A percentile compares a stretch with the other conserved stretches of the same genome.
These are phyloP conservation scores for Coccomyxa sp. DNA, from an alignment of 139 green algal species.

Conservation along the genomic window DNA sequence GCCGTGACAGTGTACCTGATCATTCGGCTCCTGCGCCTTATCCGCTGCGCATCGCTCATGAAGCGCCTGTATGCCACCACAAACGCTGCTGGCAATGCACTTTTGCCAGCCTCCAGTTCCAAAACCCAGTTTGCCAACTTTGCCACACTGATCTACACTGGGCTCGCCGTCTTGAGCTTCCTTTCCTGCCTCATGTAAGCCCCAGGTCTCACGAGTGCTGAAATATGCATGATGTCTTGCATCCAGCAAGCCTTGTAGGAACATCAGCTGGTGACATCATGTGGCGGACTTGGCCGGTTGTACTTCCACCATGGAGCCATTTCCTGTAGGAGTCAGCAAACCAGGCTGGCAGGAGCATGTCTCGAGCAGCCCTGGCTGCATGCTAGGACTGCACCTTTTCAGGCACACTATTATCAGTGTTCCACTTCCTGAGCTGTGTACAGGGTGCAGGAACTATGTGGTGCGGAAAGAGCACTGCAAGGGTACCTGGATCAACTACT, in stretches of 20 bases:
- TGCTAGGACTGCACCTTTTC: no score
- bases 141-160: background rate
- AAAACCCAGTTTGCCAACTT: background rate
- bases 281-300: no score
- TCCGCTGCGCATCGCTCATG: background rate
- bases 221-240: no score
- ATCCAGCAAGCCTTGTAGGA: no score
- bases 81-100: background rate
- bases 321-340: no score
- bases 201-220: background rate
- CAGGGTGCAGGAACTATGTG: background rate
- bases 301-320: no score
- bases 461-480: background rate
- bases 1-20: background rate
- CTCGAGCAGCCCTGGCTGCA: no score
- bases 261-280: no score
- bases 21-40: slow-evolving; percentile 2
- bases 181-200: background rate
- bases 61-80: slow-evolving; percentile 3
- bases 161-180: background rate
- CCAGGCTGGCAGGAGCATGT: no score
- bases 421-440: no score
- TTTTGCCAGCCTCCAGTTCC: background rate
- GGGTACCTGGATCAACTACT: background rate
- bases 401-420: no score